Evolutionary conservation across 148 eudicot species (phyloP), one percentile per base, ranked within the genome.

Genomic region (Polygonum maritimum): DNA sequence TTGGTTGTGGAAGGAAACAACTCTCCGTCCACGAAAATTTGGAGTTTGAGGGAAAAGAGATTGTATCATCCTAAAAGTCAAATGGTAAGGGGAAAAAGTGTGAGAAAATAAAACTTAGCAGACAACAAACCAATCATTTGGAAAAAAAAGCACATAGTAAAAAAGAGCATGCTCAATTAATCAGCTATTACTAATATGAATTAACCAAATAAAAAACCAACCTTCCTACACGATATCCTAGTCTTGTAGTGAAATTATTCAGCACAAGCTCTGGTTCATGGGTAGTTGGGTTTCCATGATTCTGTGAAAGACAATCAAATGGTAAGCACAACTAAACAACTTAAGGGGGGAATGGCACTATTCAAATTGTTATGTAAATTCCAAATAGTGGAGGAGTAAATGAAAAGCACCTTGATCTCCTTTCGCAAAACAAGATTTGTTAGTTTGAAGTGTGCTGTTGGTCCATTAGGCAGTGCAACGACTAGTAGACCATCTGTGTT

Each of bases 391-490:
- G 49, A 45, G 38, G 35, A 76, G 62, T 62, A 41, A 2, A 11
- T 44, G 2, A 54, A 44, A 76, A 78, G 48, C 48, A 94, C 98
- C 97, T 92, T 94, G 75, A 94, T 83, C 80, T 94, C 98, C 82
- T 94, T 94, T 76, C 96, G 89, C 76, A 94, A 81, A 74, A 87
- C 87, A 81, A 94, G 96, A 48, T 79, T 92, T 51, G 97, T 86
- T 40, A 94, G 94, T 82, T 94, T 94, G 83, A 94, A 94, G 82
- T 94, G 98, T 1, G 98, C 98, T 6, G 98, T 94, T 72, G 98
- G 98, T 74, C 98, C 98, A 82, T 91, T 88, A 82, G 98, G 98
- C 76, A 94, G 85, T 41, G 88, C 96, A 70, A 92, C 85, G 40
- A 94, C 52, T 35, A 92, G 74, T 44, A 94, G 92, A 80, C 94